A percentile compares a stretch with the other conserved stretches of the same genome.
phyloP scores from a whole-genome alignment of 2,329 filamentous ascomycete species.

The Polychaeton citri region DNA sequence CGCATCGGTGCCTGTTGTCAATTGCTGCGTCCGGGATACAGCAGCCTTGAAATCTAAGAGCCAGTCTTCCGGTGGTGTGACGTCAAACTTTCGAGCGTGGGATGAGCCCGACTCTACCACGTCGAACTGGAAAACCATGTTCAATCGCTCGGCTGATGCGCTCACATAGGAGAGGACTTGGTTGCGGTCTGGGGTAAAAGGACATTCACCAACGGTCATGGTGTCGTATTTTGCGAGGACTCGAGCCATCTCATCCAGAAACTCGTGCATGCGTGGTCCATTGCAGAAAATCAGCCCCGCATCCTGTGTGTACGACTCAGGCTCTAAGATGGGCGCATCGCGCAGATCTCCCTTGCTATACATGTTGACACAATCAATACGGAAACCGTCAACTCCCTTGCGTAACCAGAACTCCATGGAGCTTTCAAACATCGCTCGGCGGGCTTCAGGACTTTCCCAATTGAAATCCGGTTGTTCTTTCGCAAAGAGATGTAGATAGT shows the following conservation, averaged over 20 bases:
- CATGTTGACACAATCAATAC: conserved; percentile 18
- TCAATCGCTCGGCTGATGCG: conserved; percentile 42
- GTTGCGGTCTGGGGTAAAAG: conserved; percentile 32
- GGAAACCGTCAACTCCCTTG: conserved; percentile 44
- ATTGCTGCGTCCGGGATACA: conserved; percentile 13
- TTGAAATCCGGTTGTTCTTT: conserved; percentile 71
- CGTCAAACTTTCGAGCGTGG: conserved; percentile 11
- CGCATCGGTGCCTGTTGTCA: conserved; percentile 46
- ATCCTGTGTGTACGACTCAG: conserved; percentile 5
- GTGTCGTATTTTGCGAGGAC: conserved; percentile 35
- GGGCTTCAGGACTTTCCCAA: conserved; percentile 61
- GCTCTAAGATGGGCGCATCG: conserved; percentile 12
- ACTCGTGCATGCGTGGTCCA: conserved; percentile 33
- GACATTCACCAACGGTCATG: conserved; percentile 42
- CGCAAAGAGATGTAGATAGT: conserved; percentile 66
- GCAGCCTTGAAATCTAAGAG: conserved; percentile 18
- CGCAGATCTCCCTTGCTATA: conserved; percentile 12
- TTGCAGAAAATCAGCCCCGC: conserved; percentile 12
- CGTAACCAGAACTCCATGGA: conserved; percentile 54
- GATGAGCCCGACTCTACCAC: conserved; percentile 36
- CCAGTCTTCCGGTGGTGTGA: conserved; percentile 10
- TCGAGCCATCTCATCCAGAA: conserved; percentile 31
- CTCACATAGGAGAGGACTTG: conserved; percentile 43
- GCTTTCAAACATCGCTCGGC: conserved; percentile 56
- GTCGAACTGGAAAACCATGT: conserved; percentile 65